Base-by-base conservation (phyloP, 352 stramenopile genomes). In the Globisporangium recalcitrans region DNA sequence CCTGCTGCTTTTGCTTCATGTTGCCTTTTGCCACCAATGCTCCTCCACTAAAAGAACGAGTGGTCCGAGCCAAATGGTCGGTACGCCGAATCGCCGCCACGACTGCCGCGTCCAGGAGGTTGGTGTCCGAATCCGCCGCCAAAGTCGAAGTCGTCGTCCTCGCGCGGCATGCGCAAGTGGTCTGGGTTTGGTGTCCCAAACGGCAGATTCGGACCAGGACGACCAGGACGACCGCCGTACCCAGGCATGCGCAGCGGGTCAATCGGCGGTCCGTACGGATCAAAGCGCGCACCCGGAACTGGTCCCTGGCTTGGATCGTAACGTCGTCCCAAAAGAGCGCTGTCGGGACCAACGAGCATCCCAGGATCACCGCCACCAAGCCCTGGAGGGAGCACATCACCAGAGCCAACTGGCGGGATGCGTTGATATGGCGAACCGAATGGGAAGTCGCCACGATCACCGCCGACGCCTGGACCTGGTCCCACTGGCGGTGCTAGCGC, bases 121-220 rank as follows among this genome's bases (percentile, higher is more conserved):
- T 70, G 76, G 3, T 61, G 72, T 42, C 68, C 67, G 40, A 88
- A 89, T 1, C 70, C 38, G 10, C 38, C 38, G 4, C 5, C 66
- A 65, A 73, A 69, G 44, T 81, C 78, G 68, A 86, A 71, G 22
- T 81, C 70, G 22, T 87, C 75, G 51, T 76, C 68, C 14, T 92
- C 82, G 26, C 69, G 66, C 27, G 85, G 85, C 80, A 94, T 93
- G 10, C 81, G 83, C 60, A 94, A 49, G 58, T 94, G 85, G 40
- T 94, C 85, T 19, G 85, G 85, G 19, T 85, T 88, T 21, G 83
- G 82, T 10, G 81, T 80, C 31, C 84, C 84, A 60, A 95, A 95
- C 13, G 81, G 81, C 54, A 81, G 69, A n/a, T 58, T 75, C 24
- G 84, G 84, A 19, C 71, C 72, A 32, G 75, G 77, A n/a, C 67